Evolutionary conservation across 805 yeast genomes (phyloP), one percentile per base, ranked within the genome.

Genomic region (Metschnikowia proteae): DNA sequence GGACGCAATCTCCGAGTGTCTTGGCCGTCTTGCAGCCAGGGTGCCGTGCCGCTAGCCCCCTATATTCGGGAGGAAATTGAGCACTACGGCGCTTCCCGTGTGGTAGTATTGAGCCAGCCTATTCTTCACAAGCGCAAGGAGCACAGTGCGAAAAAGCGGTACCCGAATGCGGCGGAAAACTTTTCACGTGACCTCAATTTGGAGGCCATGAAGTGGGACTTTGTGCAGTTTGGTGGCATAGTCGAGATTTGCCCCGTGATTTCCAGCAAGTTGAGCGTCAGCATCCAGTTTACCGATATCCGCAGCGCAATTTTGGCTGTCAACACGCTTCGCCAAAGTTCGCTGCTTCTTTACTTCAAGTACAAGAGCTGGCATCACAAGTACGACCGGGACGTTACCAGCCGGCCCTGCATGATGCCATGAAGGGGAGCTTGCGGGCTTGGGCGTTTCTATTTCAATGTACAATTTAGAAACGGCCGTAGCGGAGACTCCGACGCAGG

Each of bases 331-430:
- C 36, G 47, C 23, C 52, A 46, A 45, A 40, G 43, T 6, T 32
- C 40, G n/a, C 51, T 58, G 34, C 45, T 49, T 22, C 44, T 57
- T 6, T 27, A 50, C 32, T 35, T 47, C 37, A 80, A 75, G 55
- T 86, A 83, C 57, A 62, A 61, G 8, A 78, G 70, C 4, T 87
- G 94, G 94, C 64, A 72, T 6, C 65, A 83, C 1, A 77, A 82
- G 81, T 87, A 79, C 55, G 87, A 85, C 0, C 76, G 74, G 38
- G 95, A 87, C 62, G 78, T 79, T 1, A 73, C 87, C 5, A 90
- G 85, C 54, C 71, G 64, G 49, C 81, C 82, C 4, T 75, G 83
- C 64, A 44, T 48, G 33, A 28, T 28, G 30, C 30, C 30, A 28
- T 8, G 8, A 28, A 28, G 30, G 17, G 17, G 17, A 17, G 17